Percentiles rank a stretch among this genome's conserved stretches.
Evolutionary conservation across 169 alveolate genomes (phyloP).

Genomic region (Babesia bigemina): DNA sequence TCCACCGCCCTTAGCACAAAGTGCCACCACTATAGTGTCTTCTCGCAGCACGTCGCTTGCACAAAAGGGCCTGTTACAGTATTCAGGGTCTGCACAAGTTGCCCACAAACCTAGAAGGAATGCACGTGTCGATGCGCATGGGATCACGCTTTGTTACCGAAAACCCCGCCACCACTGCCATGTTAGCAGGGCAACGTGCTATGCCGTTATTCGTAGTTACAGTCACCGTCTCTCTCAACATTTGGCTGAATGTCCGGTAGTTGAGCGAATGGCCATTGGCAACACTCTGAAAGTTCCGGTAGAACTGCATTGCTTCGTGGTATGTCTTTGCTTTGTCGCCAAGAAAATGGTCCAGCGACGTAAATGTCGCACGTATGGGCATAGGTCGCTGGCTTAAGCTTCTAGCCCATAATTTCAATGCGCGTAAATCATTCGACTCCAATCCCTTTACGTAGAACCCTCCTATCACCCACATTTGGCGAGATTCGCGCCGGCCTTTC

Average conservation of each 20-base stretch:
- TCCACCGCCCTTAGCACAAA: conserved; percentile 12
- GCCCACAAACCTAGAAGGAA: conserved; percentile 15
- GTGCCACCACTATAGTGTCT: conserved; percentile 8
- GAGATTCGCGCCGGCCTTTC: conserved; percentile 33
- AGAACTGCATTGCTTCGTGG: conserved; percentile 41
- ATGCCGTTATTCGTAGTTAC: conserved; percentile 6
- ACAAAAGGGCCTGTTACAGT: conserved; percentile 12
- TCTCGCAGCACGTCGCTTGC: conserved; percentile 21
- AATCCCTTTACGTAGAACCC: conserved; percentile 53
- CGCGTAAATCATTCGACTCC: conserved; percentile 21
- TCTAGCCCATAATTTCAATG: conserved; percentile 41
- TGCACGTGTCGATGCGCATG: conserved; percentile 17
- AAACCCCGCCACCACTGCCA: conserved; percentile 36
- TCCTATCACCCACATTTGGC: conserved; percentile 52
- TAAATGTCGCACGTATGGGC: conserved; percentile 59
- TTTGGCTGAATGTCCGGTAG: conserved; percentile 13
- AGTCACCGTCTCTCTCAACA: conserved; percentile 19
- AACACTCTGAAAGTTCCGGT: conserved; percentile 23
- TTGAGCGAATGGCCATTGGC: conserved; percentile 42
- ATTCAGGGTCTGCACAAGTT: background rate
- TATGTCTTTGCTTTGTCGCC: conserved; percentile 56
- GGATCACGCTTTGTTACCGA: background rate
- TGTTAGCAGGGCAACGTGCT: conserved; percentile 12
- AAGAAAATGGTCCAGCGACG: conserved; percentile 34
- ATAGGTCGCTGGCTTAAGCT: conserved; percentile 44